Evolutionary conservation across 352 stramenopile species (phyloP), one percentile per base, ranked within the genome.

Genomic region (Pythium diclinum): DNA sequence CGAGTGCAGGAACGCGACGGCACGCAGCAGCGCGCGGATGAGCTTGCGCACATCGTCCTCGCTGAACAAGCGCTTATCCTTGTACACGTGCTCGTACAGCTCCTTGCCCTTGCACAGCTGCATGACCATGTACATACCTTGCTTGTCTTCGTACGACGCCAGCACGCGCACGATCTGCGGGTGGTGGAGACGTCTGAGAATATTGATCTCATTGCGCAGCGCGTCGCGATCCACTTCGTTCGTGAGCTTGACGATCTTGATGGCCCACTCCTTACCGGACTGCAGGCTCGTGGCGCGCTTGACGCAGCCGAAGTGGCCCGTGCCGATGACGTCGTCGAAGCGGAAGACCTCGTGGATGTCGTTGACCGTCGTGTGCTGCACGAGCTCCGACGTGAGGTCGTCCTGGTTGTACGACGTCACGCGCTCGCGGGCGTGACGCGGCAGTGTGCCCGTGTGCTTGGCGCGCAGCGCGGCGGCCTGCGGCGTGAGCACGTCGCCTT

Each of bases 71-170:
- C 80, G 79, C n/a, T 75, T 60, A 28, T 84, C 79, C 60, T 82
- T 78, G 71, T 92, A 91, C 61, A 93, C 56, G 51, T 90, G 74
- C 17, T 91, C 77, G 66, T 89, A 93, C 14, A 94, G 70, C 48
- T 91, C 83, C 49, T 91, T 89, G 55, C 86, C 86, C 54, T 89
- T 85, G 53, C 85, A 89, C n/a, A 92, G 75, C 68, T 94, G 81
- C 79, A 91, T 92, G 67, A 91, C 76, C 82, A 94, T 92, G 75
- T 94, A 94, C 79, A 94, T 90, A 63, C 84, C 76, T 59, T 89
- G 67, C 52, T 74, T 75, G 68, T 93, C 84, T 61, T 93, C 85
- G 59, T 91, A 93, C 36, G 81, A 92, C 23, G 74, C 77, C 36
- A 89, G 83, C 51, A 93, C 78, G 42, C 81, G 83, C 54, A 93